Evolutionary conservation across 345 rosid genomes (phyloP).

Genomic region (Turritis glabra): DNA sequence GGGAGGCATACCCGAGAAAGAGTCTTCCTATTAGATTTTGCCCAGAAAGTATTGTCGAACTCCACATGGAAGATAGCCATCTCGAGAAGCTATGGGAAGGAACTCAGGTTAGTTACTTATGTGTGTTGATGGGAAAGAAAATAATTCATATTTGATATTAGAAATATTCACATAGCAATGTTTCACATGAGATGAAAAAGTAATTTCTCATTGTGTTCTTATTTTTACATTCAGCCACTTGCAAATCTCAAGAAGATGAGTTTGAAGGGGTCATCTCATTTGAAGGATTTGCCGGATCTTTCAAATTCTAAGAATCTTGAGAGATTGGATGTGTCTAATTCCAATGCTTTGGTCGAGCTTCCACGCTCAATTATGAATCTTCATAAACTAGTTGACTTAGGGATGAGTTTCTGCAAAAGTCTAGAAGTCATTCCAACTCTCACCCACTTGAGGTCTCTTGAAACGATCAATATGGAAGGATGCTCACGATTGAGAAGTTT

Average conservation of each 20-base stretch:
- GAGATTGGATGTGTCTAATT: not conserved
- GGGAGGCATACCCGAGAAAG: not conserved
- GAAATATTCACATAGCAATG: not conserved
- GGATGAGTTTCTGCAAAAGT: fast-evolving
- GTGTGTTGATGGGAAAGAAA: not conserved
- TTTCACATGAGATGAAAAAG: not conserved
- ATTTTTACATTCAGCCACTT: not conserved
- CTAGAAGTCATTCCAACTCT: not conserved
- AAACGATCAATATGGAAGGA: not conserved
- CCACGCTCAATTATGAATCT: not conserved
- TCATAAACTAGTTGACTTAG: not conserved
- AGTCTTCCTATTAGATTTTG: constrained; percentile 13
- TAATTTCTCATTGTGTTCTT: not conserved
- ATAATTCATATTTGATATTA: too few species aligned
- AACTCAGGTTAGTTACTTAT: not conserved
- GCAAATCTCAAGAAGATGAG: not conserved
- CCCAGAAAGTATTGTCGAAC: not conserved
- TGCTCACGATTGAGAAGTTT: not conserved
- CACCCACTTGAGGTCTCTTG: not conserved
- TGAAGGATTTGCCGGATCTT: not conserved
- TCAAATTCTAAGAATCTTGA: not conserved
- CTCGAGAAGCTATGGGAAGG: not conserved
- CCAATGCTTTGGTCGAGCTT: not conserved
- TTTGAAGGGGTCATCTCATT: not conserved
- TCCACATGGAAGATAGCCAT: not conserved